A percentile compares a stretch with the other conserved stretches of the same genome.
These are phyloP conservation scores for Fragilaria radians DNA, from an alignment of 108 stramenopile species.

Conservation along the genomic window DNA sequence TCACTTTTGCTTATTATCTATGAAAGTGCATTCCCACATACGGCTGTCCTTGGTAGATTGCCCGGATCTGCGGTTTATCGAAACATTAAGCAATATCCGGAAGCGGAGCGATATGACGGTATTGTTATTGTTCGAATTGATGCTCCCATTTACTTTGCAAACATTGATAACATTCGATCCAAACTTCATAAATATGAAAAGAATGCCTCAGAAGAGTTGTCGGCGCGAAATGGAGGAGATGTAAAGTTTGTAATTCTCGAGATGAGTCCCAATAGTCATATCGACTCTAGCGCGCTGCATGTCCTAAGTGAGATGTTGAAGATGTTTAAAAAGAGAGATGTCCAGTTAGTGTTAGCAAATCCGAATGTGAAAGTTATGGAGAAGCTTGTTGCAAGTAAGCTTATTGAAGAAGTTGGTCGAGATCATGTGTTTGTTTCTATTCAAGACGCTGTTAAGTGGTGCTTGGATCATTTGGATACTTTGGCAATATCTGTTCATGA, in stretches of 20 bases:
- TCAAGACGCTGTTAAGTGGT: constrained; percentile 33
- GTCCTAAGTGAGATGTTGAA: constrained; percentile 30
- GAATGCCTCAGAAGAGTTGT: constrained; percentile 11
- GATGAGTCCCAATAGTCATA: constrained; percentile 30
- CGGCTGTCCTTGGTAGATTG: constrained; percentile 51
- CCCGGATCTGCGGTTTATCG: constrained; percentile 51
- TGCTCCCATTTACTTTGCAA: constrained; percentile 63
- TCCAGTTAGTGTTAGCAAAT: constrained; percentile 35
- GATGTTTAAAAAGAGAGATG: constrained; percentile 14
- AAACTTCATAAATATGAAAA: constrained; percentile 26
- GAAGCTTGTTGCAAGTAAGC: constrained; percentile 14
- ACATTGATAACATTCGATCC: constrained; percentile 35
- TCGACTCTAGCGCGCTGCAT: constrained; percentile 48
- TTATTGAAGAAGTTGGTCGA: constrained; percentile 24
- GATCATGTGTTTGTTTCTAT: constrained; percentile 30
- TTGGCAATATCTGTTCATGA: constrained; percentile 6
- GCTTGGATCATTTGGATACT: constrained; percentile 24
- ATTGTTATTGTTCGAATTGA: constrained; percentile 52
- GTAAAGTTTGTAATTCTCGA: constrained; percentile 39
- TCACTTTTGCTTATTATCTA: constrained; percentile 51
- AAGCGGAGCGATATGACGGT: constrained; percentile 44
- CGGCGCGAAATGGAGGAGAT: not conserved
- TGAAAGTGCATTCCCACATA: constrained; percentile 57
- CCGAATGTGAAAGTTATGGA: constrained; percentile 31
- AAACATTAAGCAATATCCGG: constrained; percentile 51